Conservation (phyloP, 176 grass and related monocot genomes). For the Carex scoparia region DNA sequence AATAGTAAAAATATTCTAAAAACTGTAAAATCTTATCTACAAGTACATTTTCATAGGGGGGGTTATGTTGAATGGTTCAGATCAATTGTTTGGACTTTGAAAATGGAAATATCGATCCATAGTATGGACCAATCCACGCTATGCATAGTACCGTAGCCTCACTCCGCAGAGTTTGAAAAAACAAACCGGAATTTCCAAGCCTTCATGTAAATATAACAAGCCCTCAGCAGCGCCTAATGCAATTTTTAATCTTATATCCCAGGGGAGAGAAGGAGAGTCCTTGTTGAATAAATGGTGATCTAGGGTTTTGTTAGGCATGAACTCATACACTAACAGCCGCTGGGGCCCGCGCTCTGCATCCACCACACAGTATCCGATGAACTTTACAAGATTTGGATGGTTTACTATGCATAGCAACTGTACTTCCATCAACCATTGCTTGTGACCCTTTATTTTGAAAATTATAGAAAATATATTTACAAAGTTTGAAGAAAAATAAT, state of each 20-base stretch:
- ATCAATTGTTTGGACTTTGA: no score
- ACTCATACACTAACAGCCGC: constrained; percentile 39
- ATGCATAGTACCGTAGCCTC: no score
- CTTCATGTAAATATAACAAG: constrained; percentile 32
- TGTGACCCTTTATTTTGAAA: constrained; percentile 31
- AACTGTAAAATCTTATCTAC: no score
- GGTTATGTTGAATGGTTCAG: no score
- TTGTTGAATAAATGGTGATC: constrained; percentile 45
- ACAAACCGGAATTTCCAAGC: constrained; percentile 34
- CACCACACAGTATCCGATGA: constrained; percentile 36
- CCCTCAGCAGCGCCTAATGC: constrained; percentile 34
- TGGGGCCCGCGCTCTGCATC: constrained; percentile 30
- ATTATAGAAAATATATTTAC: neutral
- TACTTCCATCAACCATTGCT: constrained; percentile 48
- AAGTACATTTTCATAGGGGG: no score
- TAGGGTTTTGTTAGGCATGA: constrained; percentile 41
- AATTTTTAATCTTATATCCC: constrained; percentile 23
- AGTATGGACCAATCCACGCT: no score
- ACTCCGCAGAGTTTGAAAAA: no score
- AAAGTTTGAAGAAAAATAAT: neutral
- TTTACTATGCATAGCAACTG: constrained; percentile 38
- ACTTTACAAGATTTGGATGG: constrained; percentile 45
- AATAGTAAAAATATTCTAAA: no score
- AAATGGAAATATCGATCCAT: no score
- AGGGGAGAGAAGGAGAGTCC: constrained; percentile 34